Evolutionary conservation across 1,139 yeast genomes (phyloP).

Genomic region (Diutina rugosa): DNA sequence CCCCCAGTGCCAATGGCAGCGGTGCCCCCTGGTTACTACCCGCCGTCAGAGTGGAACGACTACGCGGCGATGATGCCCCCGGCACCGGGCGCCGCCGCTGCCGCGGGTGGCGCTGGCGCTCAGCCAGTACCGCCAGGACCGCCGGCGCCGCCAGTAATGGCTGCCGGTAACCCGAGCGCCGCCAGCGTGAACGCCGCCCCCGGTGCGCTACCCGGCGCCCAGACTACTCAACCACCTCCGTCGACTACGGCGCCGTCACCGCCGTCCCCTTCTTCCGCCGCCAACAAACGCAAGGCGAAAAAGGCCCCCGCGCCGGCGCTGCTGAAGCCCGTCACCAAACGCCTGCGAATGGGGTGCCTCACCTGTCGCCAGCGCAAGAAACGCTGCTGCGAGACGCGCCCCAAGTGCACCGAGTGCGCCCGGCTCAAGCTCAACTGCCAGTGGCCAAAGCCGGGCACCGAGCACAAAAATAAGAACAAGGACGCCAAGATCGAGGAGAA

Average conservation of each 20-base stretch:
- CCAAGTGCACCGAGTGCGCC: constrained; percentile 30
- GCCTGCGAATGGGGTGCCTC: constrained; percentile 34
- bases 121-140: too few relatives aligned
- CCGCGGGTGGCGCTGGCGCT: too few relatives aligned
- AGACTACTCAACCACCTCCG: background rate
- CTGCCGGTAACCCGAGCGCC: background rate
- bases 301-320: background rate
- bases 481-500: constrained; percentile 35
- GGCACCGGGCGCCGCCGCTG: too few relatives aligned
- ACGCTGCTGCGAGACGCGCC: constrained; percentile 31
- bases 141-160: too few relatives aligned
- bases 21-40: background rate
- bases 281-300: background rate
- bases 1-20: background rate
- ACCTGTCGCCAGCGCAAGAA: constrained; percentile 34
- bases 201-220: background rate
- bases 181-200: background rate
- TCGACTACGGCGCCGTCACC: background rate
- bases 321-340: constrained; percentile 8
- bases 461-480: constrained; percentile 34
- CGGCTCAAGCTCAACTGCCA: constrained; percentile 29
- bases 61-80: too few relatives aligned
- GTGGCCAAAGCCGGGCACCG: constrained; percentile 40
- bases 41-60: too few relatives aligned
- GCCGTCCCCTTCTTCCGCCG: background rate